phyloP scores from a whole-genome alignment of 345 rosid genomes.

The Hibiscus syriacus region DNA sequence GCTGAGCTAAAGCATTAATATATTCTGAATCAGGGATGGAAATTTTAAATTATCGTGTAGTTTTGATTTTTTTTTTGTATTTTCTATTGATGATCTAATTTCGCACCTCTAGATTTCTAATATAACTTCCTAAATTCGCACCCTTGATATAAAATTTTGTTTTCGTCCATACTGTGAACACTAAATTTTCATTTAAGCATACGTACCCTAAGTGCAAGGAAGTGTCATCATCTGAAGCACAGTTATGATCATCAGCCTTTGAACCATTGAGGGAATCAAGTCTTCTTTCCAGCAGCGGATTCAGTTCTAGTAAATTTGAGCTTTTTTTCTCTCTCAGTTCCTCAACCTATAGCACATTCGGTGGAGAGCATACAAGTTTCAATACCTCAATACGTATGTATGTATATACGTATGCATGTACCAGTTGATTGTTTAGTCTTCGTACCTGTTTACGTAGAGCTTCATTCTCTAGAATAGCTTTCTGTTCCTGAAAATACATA shows the following conservation, averaged over 20 bases:
- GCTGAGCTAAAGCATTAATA: no score
- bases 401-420: not conserved
- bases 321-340: constrained; percentile 11
- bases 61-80: no score
- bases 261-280: not conserved
- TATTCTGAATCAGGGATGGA: no score
- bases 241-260: not conserved
- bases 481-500: constrained; percentile 22
- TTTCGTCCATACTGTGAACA: no score
- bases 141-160: no score
- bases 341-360: constrained; percentile 18
- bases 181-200: not conserved
- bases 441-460: constrained; percentile 23
- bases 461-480: constrained; percentile 27
- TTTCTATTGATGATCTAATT: no score
- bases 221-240: constrained; percentile 11
- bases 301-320: constrained; percentile 7
- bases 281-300: constrained; percentile 10
- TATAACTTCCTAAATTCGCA: no score
- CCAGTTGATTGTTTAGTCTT: not conserved
- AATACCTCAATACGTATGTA: not conserved
- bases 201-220: constrained; percentile 31
- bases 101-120: no score
- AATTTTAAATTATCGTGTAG: no score
- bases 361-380: not conserved